phyloP scores from a whole-genome alignment of 306 rosid species.

The Heteromeles arbutifolia region DNA sequence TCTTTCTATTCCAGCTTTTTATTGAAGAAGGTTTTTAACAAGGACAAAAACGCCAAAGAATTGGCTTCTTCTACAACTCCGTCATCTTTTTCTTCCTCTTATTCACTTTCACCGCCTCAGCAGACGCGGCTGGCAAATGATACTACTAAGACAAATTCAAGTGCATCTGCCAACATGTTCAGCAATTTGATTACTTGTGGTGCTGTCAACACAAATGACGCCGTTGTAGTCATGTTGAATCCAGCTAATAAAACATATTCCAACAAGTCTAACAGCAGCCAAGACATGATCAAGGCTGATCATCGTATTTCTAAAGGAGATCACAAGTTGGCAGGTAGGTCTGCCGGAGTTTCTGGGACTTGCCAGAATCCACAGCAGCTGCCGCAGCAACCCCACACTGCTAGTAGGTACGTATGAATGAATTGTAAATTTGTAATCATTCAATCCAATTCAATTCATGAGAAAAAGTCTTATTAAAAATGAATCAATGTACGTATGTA shows the following conservation, averaged over 20 bases:
- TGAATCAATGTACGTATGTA: too few species aligned
- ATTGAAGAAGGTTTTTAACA: background rate
- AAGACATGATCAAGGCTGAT: slow-evolving; percentile 5
- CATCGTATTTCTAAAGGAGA: slow-evolving; percentile 29
- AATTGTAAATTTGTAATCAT: background rate
- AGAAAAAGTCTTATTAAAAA: background rate
- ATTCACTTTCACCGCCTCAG: background rate
- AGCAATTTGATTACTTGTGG: slow-evolving; percentile 62
- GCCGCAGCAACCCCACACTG: slow-evolving; percentile 16
- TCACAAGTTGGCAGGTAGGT: slow-evolving; percentile 27
- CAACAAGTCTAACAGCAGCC: background rate
- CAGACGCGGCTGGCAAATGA: slow-evolving; percentile 27
- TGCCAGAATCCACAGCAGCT: slow-evolving; percentile 34
- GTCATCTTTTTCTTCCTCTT: slow-evolving; percentile 14
- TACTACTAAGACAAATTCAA: slow-evolving; percentile 36
- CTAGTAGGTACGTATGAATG: background rate
- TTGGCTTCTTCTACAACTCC: slow-evolving; percentile 31
- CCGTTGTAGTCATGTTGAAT: slow-evolving; percentile 27
- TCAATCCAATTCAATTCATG: background rate
- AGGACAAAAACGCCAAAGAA: slow-evolving; percentile 1
- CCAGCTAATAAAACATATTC: background rate
- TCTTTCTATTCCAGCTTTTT: slow-evolving; percentile 30
- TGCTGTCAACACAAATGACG: slow-evolving; percentile 41
- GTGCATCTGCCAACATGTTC: slow-evolving; percentile 40
- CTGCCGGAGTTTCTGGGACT: slow-evolving; percentile 36